Conservation (phyloP, 2,329 filamentous ascomycete genomes). For the Pseudogymnoascus pannorum region DNA sequence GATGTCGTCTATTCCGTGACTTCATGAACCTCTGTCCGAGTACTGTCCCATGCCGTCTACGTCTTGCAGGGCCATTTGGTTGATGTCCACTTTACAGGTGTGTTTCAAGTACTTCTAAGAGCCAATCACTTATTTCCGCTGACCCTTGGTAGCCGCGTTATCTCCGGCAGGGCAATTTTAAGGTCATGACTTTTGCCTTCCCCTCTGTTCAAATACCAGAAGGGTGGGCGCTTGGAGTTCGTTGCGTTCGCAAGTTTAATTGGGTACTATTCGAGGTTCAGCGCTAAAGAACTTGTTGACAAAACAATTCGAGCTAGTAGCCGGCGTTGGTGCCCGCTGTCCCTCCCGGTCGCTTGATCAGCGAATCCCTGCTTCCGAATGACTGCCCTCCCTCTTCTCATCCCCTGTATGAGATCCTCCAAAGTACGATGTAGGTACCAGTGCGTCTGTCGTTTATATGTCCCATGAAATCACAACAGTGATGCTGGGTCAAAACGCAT, state of each 20-base stretch:
- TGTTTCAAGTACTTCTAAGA: too few relatives aligned
- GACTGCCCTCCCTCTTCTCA: not conserved
- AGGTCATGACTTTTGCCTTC: not conserved
- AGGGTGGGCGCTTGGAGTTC: not conserved
- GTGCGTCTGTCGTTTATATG: not conserved
- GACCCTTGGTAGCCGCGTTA: not conserved
- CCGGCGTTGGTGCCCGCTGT: not conserved
- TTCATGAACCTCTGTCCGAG: too few relatives aligned
- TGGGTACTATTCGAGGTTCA: not conserved
- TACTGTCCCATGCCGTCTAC: too few relatives aligned
- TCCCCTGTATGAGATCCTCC: not conserved
- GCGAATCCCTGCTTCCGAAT: not conserved
- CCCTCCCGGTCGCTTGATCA: constrained; percentile 5
- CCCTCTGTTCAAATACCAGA: not conserved
- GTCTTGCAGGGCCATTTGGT: too few relatives aligned
- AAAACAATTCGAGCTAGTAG: not conserved
- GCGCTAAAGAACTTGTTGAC: not conserved
- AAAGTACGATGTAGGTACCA: not conserved
- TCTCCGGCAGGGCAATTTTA: not conserved
- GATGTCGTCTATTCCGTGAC: not conserved
- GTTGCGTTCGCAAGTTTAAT: not conserved
- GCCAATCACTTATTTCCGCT: not conserved
- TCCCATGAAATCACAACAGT: not conserved
- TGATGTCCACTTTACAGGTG: too few relatives aligned
- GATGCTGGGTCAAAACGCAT: not conserved